Conservation (phyloP, 768 basidiomycete genomes). For the Mycena maculata region DNA sequence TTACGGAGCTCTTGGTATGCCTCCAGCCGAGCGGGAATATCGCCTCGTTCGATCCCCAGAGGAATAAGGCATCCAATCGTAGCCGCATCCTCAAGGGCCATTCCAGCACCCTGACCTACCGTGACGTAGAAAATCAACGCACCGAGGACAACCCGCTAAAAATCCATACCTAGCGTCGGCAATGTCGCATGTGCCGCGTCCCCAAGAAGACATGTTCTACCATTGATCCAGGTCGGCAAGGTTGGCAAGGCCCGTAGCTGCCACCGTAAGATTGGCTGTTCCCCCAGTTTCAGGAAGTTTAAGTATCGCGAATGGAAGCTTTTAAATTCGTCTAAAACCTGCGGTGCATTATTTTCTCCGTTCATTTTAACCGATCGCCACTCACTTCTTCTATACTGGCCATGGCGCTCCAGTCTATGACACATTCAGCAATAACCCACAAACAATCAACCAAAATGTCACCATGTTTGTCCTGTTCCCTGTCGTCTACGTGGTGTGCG, state of each 20-base stretch:
- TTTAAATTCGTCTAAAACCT: conserved; percentile 25
- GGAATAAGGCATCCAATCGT: conserved; percentile 22
- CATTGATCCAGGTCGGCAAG: conserved; percentile 27
- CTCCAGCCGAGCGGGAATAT: conserved; percentile 21
- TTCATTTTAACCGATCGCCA: neutral
- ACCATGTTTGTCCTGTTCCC: conserved; percentile 20
- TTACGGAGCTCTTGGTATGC: conserved; percentile 25
- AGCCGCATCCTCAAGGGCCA: conserved; percentile 40
- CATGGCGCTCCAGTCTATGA: conserved; percentile 12
- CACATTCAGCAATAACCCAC: neutral
- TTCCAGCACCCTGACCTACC: conserved; percentile 43
- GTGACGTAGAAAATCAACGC: too few species aligned
- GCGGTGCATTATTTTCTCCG: neutral
- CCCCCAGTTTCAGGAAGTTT: conserved; percentile 22
- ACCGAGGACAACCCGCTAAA: too few species aligned
- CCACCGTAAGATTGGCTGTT: conserved; percentile 28
- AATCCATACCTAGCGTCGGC: conserved; percentile 34
- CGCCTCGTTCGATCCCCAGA: conserved; percentile 9
- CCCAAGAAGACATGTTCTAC: conserved; percentile 15
- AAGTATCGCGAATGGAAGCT: conserved; percentile 24
- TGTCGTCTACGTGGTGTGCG: conserved; percentile 27
- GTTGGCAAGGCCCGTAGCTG: conserved; percentile 20
- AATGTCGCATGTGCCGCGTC: conserved; percentile 41
- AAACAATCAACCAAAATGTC: neutral
- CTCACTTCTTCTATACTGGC: conserved; percentile 21